Evolutionary conservation across 1,139 yeast genomes (phyloP), one percentile per base, ranked within the genome.

Genomic region (Zygosaccharomyces sapae): DNA sequence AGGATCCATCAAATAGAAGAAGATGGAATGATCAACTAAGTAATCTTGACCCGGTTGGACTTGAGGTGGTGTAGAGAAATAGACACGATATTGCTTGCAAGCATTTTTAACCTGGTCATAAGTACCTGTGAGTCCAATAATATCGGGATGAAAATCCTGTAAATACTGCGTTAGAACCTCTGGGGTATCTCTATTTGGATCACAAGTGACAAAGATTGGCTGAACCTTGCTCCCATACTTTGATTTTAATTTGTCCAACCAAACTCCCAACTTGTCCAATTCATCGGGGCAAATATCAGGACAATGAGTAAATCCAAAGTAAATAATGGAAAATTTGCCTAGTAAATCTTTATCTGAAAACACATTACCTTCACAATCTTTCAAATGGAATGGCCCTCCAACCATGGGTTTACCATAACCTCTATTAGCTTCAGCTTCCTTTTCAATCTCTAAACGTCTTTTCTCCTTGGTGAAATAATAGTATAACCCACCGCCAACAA

Each of bases 201-300:
- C 98, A 69, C 98, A 92, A 7, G 97, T 89, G 55, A 92, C 84
- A 67, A 92, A 92, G 20, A 92, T 70, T 0, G 97, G 95, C 67
- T 86, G 94, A 44, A 88, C 63, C 42, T 80, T 73, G 48, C 83
- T 77, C 27, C 74, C 73, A 45, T 80, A 75, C 54, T 79, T 76
- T 22, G 62, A 51, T 58, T 83, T 79, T 60, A 86, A 72, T 19
- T 74, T 78, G 45, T 81, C 78, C 55, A 90, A 70, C 78, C 94
- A 86, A 30, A 79, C 76, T 2, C 95, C 87, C 66, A 92, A 75
- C 63, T 90, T 88, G 65, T 92, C 98, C 54, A 92, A 76, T 67
- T 92, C 98, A 65, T 92, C 97, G 7, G 98, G 98, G 68, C 98
- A 92, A 45, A 92, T 89, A 68, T 92, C 98, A 5, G 98, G 98